Conservation (phyloP, 2,329 filamentous ascomycete genomes). For the Didymella sp. region DNA sequence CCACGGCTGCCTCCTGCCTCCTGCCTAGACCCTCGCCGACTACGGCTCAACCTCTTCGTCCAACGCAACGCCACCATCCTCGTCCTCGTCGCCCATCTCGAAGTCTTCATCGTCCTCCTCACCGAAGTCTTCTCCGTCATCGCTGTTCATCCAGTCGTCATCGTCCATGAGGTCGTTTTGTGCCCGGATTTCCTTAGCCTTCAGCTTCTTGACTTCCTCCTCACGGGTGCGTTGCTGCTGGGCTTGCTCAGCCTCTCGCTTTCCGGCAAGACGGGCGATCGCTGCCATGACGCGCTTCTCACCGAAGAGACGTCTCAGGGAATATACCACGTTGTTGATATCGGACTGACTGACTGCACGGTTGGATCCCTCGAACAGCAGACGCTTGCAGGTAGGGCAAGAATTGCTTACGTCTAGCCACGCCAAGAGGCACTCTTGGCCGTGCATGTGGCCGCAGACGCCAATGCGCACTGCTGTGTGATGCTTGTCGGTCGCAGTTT, state of each 20-base stretch:
- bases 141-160: slow-evolving; percentile 17
- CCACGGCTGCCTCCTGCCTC: neutral
- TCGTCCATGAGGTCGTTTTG: slow-evolving; percentile 2
- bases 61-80: slow-evolving; percentile 1
- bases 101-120: slow-evolving; percentile 8
- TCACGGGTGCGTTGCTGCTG: slow-evolving; percentile 10
- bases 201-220: slow-evolving; percentile 9
- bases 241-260: slow-evolving; percentile 5
- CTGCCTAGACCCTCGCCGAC: neutral
- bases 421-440: slow-evolving; percentile 24
- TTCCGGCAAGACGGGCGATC: slow-evolving; percentile 16
- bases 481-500: neutral
- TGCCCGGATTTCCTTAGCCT: slow-evolving; percentile 5
- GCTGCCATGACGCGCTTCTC: slow-evolving; percentile 5
- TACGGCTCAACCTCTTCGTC: slow-evolving; percentile 5
- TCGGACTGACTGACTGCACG: slow-evolving; percentile 1
- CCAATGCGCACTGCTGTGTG: slow-evolving; percentile 27
- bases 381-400: slow-evolving; percentile 29
- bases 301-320: neutral
- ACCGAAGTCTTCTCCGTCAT: slow-evolving; percentile 19
- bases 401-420: slow-evolving; percentile 30
- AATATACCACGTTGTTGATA: neutral
- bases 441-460: slow-evolving; percentile 28
- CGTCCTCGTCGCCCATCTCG: slow-evolving; percentile 12
- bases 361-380: slow-evolving; percentile 22